Base-by-base conservation (phyloP, 192 early-diverging fungal species). In the Coemansia sp. region DNA sequence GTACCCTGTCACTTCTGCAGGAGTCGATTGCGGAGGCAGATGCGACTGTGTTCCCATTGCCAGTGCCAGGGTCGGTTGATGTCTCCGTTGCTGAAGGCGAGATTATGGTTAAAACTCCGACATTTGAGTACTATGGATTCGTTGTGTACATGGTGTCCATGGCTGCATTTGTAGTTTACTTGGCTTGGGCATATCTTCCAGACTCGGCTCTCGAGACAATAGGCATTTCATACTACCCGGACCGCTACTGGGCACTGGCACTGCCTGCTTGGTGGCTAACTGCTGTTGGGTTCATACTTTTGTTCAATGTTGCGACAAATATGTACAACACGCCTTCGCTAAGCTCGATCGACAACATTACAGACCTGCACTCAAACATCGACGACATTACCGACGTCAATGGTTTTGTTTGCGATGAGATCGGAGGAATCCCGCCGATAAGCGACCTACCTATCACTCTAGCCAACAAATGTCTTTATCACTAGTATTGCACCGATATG, bases 121-220 rank as follows among this genome's bases (percentile, higher is more conserved):
- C 88, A 0, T 89, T 88, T 68, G 93, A 94, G 62, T 93, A 93
- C 79, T 93, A 93, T 71, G 93, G 93, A 20, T 95, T 95, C 76
- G 91, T 91, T 0, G 72, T 93, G 34, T 95, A 95, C 58, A 81
- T 95, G 18, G 84, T 87, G 4, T 91, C 93, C 3, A 86, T 91
- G 65, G 87, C 91, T 13, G 79, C 82, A 13, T 90, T 91, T 68
- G 87, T 86, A 65, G 81, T 92, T 67, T 93, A 93, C 58, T 64
- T 94, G 15, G 61, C 88, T 46, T 94, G 92, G 94, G 93, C 93
- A 1, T 89, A 94, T 70, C 70, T 93, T 18, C 91, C 93, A 7
- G 90, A 94, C 57, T 73, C 86, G n/a, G 74, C 87, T 20, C 81
- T 95, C 16, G 77, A 85, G 25, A 84, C 81, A 0, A 59, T 91